Base-by-base conservation (phyloP, 352 stramenopile species). In the Phytophthora fragariaefolia region DNA sequence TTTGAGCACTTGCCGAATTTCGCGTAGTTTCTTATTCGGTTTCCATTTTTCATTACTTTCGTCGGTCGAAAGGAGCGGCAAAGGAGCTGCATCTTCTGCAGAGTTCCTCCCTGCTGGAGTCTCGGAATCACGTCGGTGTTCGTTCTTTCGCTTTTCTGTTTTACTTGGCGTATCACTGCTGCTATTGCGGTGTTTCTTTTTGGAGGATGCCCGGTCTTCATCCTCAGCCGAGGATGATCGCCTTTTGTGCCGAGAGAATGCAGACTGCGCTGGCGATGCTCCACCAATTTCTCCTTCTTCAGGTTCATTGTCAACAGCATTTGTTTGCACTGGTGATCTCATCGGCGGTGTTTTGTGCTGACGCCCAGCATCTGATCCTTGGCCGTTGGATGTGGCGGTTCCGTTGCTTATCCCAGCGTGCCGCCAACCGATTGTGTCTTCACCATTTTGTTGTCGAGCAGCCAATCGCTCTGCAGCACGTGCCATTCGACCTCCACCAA, bases 1-100 rank as follows among this genome's bases (percentile, higher is more conserved):
- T 68, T 96, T 96, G 4, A 96, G 77, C 66, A 90, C 85, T 53
- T 87, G 78, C 0, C 84, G 82, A 23, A 96, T 90, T 18, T 91
- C 82, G 46, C 86, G 88, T 30, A 96, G 54, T 48, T 75, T 77
- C 46, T 90, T 90, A 56, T 81, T 88, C 0, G 88, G 88, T 46
- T 90, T 85, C 86, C 86, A 96, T 64, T 96, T 96, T 20, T 91
- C 82, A 30, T 81, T 73, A 32, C 79, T 76, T 59, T 90, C 74
- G 6, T 87, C 76, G 23, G 74, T 40, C 8, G 77, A 87, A 18
- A 93, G 61, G 15, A 87, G 32, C n/a, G 54, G 55, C 30, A 64
- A 22, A 3, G 63, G 32, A 1, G 48, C 48, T 22, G 59, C 62
- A 28, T 63, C 48, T 10, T 20, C 27, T 46, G 67, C 51, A 30